Percentiles rank a stretch among this genome's conserved stretches.
These are phyloP conservation scores for Colletotrichum lini DNA, from an alignment of 2,329 filamentous ascomycete species.

Conservation along the genomic window DNA sequence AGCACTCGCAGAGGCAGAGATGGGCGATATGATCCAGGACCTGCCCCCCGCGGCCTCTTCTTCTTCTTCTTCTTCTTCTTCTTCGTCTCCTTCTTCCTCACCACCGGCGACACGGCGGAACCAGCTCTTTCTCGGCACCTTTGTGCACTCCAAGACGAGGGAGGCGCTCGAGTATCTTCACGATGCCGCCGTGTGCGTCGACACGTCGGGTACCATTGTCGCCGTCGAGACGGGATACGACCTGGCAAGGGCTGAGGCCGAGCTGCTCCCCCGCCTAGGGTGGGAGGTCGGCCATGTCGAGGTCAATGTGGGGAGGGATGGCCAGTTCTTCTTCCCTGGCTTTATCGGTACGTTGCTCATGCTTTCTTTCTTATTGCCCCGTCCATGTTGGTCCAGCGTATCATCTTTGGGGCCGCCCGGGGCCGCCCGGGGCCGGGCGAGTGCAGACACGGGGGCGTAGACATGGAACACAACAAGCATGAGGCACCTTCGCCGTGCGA, in stretches of 20 bases:
- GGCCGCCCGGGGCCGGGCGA: background rate
- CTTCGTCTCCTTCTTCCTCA: background rate
- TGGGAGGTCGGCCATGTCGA: conserved; percentile 60
- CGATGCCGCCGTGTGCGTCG: conserved; percentile 66
- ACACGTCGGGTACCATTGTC: conserved; percentile 64
- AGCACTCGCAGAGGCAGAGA: background rate
- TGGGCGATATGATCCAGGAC: conserved; percentile 41
- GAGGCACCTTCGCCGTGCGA: background rate
- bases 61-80: conserved; percentile 13
- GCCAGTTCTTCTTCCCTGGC: conserved; percentile 86
- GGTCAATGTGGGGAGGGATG: conserved; percentile 56
- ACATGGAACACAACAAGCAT: background rate
- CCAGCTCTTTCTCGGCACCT: conserved; percentile 68
- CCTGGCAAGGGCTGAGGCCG: conserved; percentile 49
- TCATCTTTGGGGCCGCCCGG: background rate
- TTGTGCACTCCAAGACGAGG: conserved; percentile 66
- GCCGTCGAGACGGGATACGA: conserved; percentile 58
- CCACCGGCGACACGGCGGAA: conserved; percentile 45
- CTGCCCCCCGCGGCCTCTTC: conserved; percentile 20
- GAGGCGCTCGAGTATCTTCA: conserved; percentile 67
- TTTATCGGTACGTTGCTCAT: conserved; percentile 74
- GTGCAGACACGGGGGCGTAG: background rate
- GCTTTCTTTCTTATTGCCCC: background rate
- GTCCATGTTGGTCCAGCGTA: background rate
- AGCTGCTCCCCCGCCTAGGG: conserved; percentile 58